Percentiles rank a stretch among this genome's conserved stretches.
Evolutionary conservation across 441 rosid genomes (phyloP).

Genomic region (Syzygium syzygioides): DNA sequence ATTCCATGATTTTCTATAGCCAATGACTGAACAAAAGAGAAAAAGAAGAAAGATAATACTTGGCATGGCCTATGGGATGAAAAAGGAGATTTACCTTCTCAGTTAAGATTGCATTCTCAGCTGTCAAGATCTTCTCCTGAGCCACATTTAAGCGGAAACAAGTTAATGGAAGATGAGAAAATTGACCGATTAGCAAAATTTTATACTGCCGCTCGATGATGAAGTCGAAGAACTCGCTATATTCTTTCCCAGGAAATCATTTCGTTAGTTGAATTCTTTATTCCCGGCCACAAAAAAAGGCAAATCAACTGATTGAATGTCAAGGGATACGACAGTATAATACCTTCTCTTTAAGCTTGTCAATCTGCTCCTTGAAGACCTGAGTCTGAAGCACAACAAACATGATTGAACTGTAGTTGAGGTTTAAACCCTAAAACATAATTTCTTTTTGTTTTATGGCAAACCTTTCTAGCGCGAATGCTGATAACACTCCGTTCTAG

Average conservation of each 20-base stretch:
- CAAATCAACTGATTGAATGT: neutral
- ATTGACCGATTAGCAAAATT: neutral
- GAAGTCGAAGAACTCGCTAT: neutral
- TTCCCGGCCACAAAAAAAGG: neutral
- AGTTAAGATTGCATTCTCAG: slow-evolving; percentile 58
- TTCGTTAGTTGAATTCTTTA: neutral
- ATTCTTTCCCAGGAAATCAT: neutral
- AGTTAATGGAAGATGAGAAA: neutral
- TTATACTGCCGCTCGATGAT: neutral
- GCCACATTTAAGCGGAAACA: slow-evolving; percentile 5
- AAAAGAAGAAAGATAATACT: too few species aligned
- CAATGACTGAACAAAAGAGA: neutral
- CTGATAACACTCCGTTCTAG: slow-evolving; percentile 66
- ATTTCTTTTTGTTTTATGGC: neutral
- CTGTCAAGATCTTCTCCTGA: slow-evolving; percentile 58
- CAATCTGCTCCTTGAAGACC: slow-evolving; percentile 38
- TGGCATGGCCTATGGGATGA: neutral
- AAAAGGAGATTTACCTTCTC: slow-evolving; percentile 41
- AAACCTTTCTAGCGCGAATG: slow-evolving; percentile 75
- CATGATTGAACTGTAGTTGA: neutral
- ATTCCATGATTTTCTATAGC: neutral
- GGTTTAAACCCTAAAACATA: neutral
- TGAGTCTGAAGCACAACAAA: slow-evolving; percentile 22
- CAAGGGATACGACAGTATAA: neutral
- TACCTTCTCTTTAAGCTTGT: slow-evolving; percentile 39